Evolutionary conservation across 2,329 filamentous ascomycete species (phyloP).

Genomic region (Chrysoporthe puriensis): DNA sequence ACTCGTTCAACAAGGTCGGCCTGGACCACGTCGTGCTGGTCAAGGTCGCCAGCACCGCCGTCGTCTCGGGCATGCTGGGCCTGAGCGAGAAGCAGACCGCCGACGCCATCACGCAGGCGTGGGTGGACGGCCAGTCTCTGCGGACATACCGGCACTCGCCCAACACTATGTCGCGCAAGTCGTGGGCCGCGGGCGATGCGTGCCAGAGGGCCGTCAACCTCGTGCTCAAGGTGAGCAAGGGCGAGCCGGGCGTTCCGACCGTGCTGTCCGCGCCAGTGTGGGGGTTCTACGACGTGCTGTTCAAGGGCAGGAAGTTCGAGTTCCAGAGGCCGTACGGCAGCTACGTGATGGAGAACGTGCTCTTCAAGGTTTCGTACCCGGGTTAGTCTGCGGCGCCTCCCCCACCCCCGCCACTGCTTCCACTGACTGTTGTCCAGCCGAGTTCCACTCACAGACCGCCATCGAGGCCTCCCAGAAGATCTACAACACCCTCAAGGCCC

Average conservation of each 20-base stretch:
- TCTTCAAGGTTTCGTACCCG: constrained; percentile 99
- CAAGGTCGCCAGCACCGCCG: constrained; percentile 94
- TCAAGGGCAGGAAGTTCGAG: constrained; percentile 92
- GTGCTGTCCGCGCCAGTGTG: constrained; percentile 90
- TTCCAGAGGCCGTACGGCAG: constrained; percentile 96
- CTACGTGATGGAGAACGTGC: constrained; percentile 99
- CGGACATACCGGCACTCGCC: constrained; percentile 96
- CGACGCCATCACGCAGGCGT: constrained; percentile 94
- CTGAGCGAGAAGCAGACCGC: constrained; percentile 88
- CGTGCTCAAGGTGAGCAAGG: constrained; percentile 86
- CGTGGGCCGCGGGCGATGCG: constrained; percentile 97
- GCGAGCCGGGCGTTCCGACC: constrained; percentile 88
- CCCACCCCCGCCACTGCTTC: background rate
- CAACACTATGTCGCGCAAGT: constrained; percentile 99
- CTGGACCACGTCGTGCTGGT: constrained; percentile 97
- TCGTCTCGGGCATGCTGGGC: constrained; percentile 94
- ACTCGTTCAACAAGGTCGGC: constrained; percentile 98
- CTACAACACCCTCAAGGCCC: constrained; percentile 76
- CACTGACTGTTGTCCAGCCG: constrained; percentile 55
- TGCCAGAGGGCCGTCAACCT: constrained; percentile 95
- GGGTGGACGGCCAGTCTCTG: constrained; percentile 94
- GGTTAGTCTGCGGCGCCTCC: constrained; percentile 54
- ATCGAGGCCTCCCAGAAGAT: constrained; percentile 93
- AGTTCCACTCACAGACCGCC: constrained; percentile 98
- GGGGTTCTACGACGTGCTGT: constrained; percentile 99